Base-by-base conservation (phyloP, 2,329 filamentous ascomycete species). In the Colletotrichum orbiculare region DNA sequence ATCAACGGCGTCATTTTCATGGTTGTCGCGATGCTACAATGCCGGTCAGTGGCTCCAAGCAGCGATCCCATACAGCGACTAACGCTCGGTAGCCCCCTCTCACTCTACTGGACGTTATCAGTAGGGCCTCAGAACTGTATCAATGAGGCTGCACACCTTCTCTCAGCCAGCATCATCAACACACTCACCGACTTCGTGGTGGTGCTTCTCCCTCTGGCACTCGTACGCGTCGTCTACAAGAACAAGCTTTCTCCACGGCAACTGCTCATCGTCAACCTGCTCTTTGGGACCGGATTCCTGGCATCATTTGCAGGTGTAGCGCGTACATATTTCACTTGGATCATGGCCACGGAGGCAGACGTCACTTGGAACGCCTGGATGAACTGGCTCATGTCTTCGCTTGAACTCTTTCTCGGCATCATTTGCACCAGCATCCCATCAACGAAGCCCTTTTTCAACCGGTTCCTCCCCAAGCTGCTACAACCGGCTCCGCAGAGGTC, bases 151-250 rank as follows among this genome's bases (percentile, higher is more conserved):
- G 75, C 77, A 0, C 83, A 86, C 54, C 79, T 87, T 35, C 78
- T 85, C 37, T 79, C 80, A 41, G 80, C 87, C 41, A 86, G 87
- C 2, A 82, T 85, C 35, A 80, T 88, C 67, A 89, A 89, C 73
- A 88, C 88, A 50, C 70, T 83, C 47, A 88, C 86, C 7, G 86
- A 90, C 72, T 80, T 89, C 47, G 71, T 84, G 10, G 80, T 84
- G n/a, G 83, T 85, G 41, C 71, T 82, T 0, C 74, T 88, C 4
- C 85, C 85, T 1, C 80, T 87, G 49, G 77, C 77, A 25, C 81
- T 80, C 3, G 77, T 85, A 8, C 64, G 60, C n/a, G 33, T 64
- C n/a, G 54, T 64, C 17, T 64, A 66, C 25, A 63, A 52, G 53
- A 74, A 80, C 68, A 78, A 82, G 54, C 74, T 87, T 42, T 81